phyloP scores from a whole-genome alignment of 108 stramenopile genomes.

The Schizochytrium sp. region DNA sequence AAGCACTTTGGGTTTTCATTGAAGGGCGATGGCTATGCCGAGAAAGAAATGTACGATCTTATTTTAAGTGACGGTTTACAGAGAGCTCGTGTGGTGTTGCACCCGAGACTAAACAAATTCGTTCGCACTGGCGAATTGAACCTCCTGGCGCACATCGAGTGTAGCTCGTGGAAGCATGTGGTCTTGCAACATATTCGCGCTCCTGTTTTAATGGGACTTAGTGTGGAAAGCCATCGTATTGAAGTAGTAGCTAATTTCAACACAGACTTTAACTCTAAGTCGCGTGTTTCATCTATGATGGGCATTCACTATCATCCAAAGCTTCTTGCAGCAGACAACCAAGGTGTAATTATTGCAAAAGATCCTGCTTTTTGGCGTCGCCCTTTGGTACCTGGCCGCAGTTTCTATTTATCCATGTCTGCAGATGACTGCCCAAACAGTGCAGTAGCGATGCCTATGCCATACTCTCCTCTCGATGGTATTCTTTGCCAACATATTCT shows the following conservation, averaged over 20 bases:
- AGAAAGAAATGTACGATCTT: slow-evolving; percentile 9
- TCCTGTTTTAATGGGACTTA: neutral
- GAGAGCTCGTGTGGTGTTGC: neutral
- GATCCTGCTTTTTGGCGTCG: slow-evolving; percentile 3
- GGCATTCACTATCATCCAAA: slow-evolving; percentile 8
- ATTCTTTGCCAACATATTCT: slow-evolving; percentile 5
- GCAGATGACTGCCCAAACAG: slow-evolving; percentile 23
- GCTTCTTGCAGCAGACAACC: neutral
- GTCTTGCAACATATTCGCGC: neutral
- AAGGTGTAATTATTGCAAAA: neutral
- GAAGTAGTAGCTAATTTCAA: neutral
- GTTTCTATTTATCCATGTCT: neutral
- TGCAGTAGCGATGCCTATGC: slow-evolving; percentile 24
- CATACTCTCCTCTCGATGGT: slow-evolving; percentile 23
- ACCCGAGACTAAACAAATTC: slow-evolving; percentile 28
- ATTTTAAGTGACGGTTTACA: neutral
- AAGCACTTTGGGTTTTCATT: neutral
- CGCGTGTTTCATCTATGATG: neutral
- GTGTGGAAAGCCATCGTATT: slow-evolving; percentile 4
- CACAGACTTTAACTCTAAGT: neutral
- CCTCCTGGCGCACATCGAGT: neutral
- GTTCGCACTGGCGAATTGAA: neutral
- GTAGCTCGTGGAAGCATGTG: slow-evolving; percentile 6
- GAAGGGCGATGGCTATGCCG: neutral
- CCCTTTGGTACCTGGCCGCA: neutral